Evolutionary conservation across 2,329 filamentous ascomycete species (phyloP).

Genomic region (Xenosphaeropsis pyriputrescens): DNA sequence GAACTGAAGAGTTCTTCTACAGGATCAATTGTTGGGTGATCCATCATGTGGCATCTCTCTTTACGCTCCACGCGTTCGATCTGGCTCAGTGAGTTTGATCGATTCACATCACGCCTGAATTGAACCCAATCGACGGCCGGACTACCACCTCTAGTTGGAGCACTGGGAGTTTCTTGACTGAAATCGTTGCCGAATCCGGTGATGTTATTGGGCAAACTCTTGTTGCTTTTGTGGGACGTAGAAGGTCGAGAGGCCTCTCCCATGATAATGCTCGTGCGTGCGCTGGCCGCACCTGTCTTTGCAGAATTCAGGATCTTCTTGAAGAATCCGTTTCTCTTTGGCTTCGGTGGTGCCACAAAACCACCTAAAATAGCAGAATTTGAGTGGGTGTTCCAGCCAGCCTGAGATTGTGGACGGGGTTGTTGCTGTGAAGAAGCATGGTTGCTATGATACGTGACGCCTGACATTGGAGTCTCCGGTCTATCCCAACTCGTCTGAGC

Average conservation of each 20-base stretch:
- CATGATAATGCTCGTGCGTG: conserved; percentile 68
- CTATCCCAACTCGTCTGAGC: conserved; percentile 26
- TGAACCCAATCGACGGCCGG: conserved; percentile 86
- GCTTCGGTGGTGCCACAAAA: conserved; percentile 52
- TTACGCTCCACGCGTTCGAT: conserved; percentile 75
- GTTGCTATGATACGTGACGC: conserved; percentile 83
- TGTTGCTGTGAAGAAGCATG: conserved; percentile 38
- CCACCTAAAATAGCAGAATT: conserved; percentile 61
- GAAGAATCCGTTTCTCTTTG: conserved; percentile 80
- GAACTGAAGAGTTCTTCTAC: conserved; percentile 78
- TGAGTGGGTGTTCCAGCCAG: conserved; percentile 48
- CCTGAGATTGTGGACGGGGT: conserved; percentile 43
- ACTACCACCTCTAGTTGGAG: conserved; percentile 17
- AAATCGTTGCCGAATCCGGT: conserved; percentile 36
- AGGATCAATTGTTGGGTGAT: conserved; percentile 74
- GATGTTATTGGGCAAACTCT: conserved; percentile 16
- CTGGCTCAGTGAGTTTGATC: conserved; percentile 82
- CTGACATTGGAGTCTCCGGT: conserved; percentile 53
- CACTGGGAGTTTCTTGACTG: conserved; percentile 1
- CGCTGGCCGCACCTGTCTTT: conserved; percentile 84
- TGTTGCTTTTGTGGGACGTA: conserved; percentile 14
- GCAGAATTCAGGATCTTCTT: conserved; percentile 90
- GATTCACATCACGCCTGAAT: conserved; percentile 86
- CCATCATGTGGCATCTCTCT: conserved; percentile 89
- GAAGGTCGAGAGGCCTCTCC: conserved; percentile 27